A percentile compares a stretch with the other conserved stretches of the same genome.
These are phyloP conservation scores for Pichia eremophila DNA, from an alignment of 805 yeast species.

Conservation along the genomic window DNA sequence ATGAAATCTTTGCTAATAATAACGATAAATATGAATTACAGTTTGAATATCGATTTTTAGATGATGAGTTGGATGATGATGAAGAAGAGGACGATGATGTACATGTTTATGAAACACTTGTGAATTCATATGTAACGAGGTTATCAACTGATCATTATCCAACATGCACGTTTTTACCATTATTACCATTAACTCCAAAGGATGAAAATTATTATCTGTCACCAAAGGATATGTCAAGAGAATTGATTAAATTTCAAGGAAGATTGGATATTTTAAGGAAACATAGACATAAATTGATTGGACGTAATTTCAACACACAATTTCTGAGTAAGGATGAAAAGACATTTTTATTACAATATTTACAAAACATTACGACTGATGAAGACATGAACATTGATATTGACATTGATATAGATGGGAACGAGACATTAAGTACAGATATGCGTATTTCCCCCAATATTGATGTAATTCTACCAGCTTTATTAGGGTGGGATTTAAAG, in stretches of 20 bases:
- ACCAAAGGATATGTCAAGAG: slow-evolving; percentile 19
- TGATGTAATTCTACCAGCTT: slow-evolving; percentile 9
- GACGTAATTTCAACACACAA: slow-evolving; percentile 5
- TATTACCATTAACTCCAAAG: slow-evolving; percentile 10
- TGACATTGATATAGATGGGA: slow-evolving; percentile 1
- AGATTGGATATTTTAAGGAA: slow-evolving; percentile 11
- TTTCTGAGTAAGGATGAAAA: slow-evolving; percentile 1
- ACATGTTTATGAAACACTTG: slow-evolving; percentile 16
- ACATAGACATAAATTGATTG: slow-evolving; percentile 10
- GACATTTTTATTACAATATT: slow-evolving; percentile 2
- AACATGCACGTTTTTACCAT: slow-evolving; percentile 15
- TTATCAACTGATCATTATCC: slow-evolving; percentile 22
- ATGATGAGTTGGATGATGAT: slow-evolving; percentile 5
- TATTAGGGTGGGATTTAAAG: slow-evolving; percentile 31
- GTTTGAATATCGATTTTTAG: slow-evolving; percentile 3
- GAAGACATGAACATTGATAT: slow-evolving; percentile 6
- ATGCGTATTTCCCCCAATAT: not conserved
- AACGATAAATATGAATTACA: slow-evolving; percentile 5
- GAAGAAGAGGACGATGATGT: slow-evolving; percentile 15
- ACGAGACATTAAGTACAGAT: not conserved
- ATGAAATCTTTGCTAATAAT: slow-evolving; percentile 13
- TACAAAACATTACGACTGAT: not conserved
- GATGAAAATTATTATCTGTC: slow-evolving; percentile 19
- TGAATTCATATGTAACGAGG: slow-evolving; percentile 19
- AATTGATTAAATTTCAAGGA: slow-evolving; percentile 12